These are phyloP conservation scores for Tanozyma kutaoensis DNA, from an alignment of 805 yeast species.

Conservation along the genomic window DNA sequence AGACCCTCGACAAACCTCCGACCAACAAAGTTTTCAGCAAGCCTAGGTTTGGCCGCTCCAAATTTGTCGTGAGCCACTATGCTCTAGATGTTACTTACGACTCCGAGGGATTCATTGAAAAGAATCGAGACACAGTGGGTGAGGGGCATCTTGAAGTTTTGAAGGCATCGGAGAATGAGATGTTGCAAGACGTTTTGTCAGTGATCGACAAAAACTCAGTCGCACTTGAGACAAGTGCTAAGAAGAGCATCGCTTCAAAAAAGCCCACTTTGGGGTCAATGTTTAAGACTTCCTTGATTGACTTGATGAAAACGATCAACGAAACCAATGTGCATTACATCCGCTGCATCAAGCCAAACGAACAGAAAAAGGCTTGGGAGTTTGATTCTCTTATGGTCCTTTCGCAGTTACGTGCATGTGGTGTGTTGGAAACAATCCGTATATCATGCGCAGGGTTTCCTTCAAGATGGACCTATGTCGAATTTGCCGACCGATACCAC, in stretches of 20 bases:
- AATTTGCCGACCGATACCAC: constrained; percentile 82
- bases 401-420: constrained; percentile 93
- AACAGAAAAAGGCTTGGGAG: constrained; percentile 88
- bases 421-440: constrained; percentile 92
- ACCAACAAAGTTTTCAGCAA: constrained; percentile 69
- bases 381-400: constrained; percentile 92
- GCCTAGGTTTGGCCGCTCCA: constrained; percentile 87
- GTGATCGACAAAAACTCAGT: constrained; percentile 50
- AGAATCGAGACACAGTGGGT: constrained; percentile 93
- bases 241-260: constrained; percentile 36
- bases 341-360: constrained; percentile 95
- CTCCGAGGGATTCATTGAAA: constrained; percentile 89
- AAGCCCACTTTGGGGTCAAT: constrained; percentile 94
- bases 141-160: constrained; percentile 88
- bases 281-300: constrained; percentile 84
- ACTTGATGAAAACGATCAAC: constrained; percentile 83
- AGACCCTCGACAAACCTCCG: constrained; percentile 69
- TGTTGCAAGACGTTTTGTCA: constrained; percentile 51
- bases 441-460: constrained; percentile 98
- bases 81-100: constrained; percentile 91
- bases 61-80: constrained; percentile 84
- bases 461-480: constrained; percentile 88
- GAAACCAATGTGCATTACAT: constrained; percentile 94
- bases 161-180: constrained; percentile 50
- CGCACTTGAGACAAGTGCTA: constrained; percentile 25